Conservation (phyloP, 164 flowering plant genomes). For the Euptelea pleiosperma region DNA sequence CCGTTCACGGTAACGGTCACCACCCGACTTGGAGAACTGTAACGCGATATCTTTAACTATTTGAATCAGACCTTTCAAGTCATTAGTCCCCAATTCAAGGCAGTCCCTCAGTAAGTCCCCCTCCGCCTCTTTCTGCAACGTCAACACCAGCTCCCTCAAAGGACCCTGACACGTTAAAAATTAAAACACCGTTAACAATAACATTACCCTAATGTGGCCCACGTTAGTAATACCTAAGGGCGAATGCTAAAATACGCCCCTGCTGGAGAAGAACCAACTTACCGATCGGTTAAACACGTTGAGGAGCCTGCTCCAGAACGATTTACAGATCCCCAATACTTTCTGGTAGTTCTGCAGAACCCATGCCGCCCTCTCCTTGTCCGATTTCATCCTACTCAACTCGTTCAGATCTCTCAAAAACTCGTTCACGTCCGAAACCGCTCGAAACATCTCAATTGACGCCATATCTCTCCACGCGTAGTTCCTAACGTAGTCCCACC, state of each 20-base stretch:
- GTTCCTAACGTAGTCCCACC: conserved; percentile 54
- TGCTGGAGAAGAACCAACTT: conserved; percentile 1
- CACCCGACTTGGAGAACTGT: conserved; percentile 23
- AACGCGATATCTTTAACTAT: conserved; percentile 40
- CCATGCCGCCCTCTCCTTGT: conserved; percentile 41
- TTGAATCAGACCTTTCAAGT: conserved; percentile 50
- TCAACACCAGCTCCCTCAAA: conserved; percentile 47
- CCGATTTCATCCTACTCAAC: conserved; percentile 44
- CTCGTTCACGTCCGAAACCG: conserved; percentile 42
- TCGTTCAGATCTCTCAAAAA: conserved; percentile 35
- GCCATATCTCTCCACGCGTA: conserved; percentile 54
- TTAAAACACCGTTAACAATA: not conserved
- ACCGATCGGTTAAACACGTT: conserved; percentile 46
- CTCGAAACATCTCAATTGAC: conserved; percentile 29
- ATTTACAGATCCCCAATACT: conserved; percentile 34
- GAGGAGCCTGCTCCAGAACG: conserved; percentile 34
- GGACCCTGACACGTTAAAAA: conserved; percentile 40
- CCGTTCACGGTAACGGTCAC: too few species aligned
- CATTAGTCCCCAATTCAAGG: conserved; percentile 54
- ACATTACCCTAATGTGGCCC: too few species aligned
- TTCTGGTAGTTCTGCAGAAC: conserved; percentile 35
- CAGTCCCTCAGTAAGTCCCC: conserved; percentile 59
- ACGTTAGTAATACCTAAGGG: too few species aligned
- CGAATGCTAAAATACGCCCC: not conserved
- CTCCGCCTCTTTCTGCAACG: conserved; percentile 46